phyloP scores from a whole-genome alignment of 2,329 filamentous ascomycete genomes.

The Neonectria coccinea region DNA sequence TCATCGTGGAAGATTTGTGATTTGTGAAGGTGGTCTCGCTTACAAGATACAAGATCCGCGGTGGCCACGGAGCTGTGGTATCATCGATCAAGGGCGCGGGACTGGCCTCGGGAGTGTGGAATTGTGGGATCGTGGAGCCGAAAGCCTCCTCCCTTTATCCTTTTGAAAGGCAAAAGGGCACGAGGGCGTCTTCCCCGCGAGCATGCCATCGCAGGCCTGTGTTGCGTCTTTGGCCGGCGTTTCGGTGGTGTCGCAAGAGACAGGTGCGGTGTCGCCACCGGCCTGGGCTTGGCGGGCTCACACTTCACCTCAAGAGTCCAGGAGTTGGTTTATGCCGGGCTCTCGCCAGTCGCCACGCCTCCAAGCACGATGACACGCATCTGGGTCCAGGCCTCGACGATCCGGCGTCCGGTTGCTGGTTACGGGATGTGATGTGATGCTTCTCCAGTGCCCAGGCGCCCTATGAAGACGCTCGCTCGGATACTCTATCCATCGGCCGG shows the following conservation, averaged over 20 bases:
- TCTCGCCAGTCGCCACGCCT: slow-evolving; percentile 3
- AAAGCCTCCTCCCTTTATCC: slow-evolving; percentile 28
- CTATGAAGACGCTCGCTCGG: neutral
- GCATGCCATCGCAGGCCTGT: slow-evolving; percentile 41
- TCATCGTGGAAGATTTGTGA: slow-evolving; percentile 30
- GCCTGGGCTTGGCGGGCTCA: slow-evolving; percentile 18
- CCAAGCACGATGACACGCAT: slow-evolving; percentile 2
- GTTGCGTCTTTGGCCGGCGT: slow-evolving; percentile 37
- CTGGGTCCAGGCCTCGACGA: neutral
- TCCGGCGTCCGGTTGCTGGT: neutral
- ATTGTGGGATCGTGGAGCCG: slow-evolving; percentile 21
- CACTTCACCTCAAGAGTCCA: slow-evolving; percentile 11
- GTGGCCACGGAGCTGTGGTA: slow-evolving; percentile 2
- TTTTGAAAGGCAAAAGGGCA: slow-evolving; percentile 35
- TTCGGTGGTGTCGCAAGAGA: slow-evolving; percentile 28
- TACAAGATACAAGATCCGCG: slow-evolving; percentile 25
- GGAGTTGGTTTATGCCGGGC: neutral
- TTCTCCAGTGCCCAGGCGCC: neutral
- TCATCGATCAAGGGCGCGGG: neutral
- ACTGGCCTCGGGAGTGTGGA: neutral
- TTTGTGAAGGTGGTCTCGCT: slow-evolving; percentile 6
- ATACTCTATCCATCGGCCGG: slow-evolving; percentile 15
- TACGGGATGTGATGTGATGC: slow-evolving; percentile 6
- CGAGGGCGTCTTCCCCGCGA: slow-evolving; percentile 40
- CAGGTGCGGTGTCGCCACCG: slow-evolving; percentile 25